Conservation (phyloP, 1,284 basidiomycete genomes). For the Peniophora sp. region DNA sequence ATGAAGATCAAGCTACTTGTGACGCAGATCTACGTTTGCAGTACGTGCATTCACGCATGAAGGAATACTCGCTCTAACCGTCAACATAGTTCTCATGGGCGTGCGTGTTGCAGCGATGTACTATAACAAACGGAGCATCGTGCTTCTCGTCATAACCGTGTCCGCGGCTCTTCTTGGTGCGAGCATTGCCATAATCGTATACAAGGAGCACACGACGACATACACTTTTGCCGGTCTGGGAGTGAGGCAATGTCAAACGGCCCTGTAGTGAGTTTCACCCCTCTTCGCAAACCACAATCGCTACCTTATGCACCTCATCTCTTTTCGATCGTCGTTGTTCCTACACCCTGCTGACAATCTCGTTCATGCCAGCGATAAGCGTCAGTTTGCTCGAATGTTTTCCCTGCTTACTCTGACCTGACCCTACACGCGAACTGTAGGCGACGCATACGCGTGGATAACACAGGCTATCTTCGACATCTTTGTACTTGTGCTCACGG, state of each 20-base stretch:
- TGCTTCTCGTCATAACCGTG: neutral
- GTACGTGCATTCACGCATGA: no score
- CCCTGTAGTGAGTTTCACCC: neutral
- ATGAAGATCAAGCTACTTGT: neutral
- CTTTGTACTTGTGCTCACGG: conserved; percentile 20
- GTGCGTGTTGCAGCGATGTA: neutral
- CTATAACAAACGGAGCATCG: neutral
- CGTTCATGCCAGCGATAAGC: neutral
- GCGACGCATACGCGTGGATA: conserved; percentile 22
- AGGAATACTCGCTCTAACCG: no score
- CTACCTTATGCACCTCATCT: no score
- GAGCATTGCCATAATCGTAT: neutral
- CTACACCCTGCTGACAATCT: neutral
- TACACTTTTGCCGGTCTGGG: neutral
- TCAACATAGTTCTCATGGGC: no score
- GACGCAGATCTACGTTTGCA: neutral
- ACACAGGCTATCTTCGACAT: conserved; percentile 20
- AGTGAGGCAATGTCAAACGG: neutral
- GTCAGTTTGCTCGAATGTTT: no score
- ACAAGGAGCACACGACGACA: neutral
- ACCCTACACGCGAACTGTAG: no score
- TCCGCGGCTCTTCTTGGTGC: neutral
- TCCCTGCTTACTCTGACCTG: no score
- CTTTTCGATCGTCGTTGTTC: no score
- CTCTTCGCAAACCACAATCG: no score